Base-by-base conservation (phyloP, 352 stramenopile species). In the Globisporangium acanthophoron region DNA sequence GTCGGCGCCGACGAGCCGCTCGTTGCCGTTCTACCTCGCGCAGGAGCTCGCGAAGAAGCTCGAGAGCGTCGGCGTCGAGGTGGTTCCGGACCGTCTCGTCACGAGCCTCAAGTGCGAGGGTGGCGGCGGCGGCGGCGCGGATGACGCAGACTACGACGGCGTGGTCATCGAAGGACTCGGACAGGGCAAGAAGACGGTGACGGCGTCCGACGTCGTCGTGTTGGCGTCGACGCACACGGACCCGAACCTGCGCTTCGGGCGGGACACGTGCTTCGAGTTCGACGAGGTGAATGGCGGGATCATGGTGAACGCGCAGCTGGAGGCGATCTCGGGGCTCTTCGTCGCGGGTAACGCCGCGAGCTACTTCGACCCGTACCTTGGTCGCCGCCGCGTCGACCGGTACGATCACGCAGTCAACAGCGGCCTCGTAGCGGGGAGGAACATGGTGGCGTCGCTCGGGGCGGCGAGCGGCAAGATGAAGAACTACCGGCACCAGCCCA, bases 401-500 rank as follows among this genome's bases (percentile, higher is more conserved):
- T 97, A 96, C 65, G 91, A 98, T 65, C 90, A 97, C 59, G 88
- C 89, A 2, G 87, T 98, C 16, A 98, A 98, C 73, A 94, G 80
- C 29, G 91, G 91, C 0, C 72, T 98, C 3, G 73, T 87, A 15
- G 91, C 90, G 2, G 90, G 88, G 1, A 70, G 87, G 31, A 97
- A 97, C 66, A 97, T 97, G 88, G 87, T 85, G 52, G 61, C 65
- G 41, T 82, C 74, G 29, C 64, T 81, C 11, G 67, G 56, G 13
- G 65, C 58, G 6, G 61, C 67, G 2, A 61, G 59, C 0, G 68
- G 65, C 4, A 85, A 86, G 46, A 87, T 94, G 76, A 86, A 90
- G 62, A 68, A 88, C 18, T 97, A 97, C 59, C 73, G 78, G 1
- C 90, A 97, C 59, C 89, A 97, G 65, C 90, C 90, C 12, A 78